These are phyloP conservation scores for Ogataea nakhonphanomensis DNA, from an alignment of 805 yeast genomes.

Conservation along the genomic window DNA sequence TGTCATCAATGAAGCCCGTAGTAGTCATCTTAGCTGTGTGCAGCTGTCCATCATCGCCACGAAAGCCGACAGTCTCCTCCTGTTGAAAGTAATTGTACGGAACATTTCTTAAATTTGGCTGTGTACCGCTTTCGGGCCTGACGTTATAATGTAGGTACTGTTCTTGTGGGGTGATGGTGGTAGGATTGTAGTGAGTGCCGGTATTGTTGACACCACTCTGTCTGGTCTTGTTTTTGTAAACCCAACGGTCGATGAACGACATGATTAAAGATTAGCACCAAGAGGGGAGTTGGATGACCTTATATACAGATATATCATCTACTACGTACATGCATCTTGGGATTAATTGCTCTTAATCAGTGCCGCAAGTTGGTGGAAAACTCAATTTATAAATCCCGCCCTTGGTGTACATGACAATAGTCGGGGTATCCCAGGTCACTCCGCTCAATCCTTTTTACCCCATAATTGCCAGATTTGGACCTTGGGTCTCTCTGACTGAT, in stretches of 20 bases:
- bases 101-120: constrained; percentile 31
- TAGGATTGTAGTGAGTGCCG: constrained; percentile 24
- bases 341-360: constrained; percentile 1
- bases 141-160: constrained; percentile 9
- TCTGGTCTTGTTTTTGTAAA: constrained; percentile 22
- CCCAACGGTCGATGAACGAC: constrained; percentile 37
- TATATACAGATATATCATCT: constrained; percentile 1
- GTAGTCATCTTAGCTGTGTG: neutral
- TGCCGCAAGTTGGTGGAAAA: constrained; percentile 8
- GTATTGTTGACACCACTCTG: constrained; percentile 24
- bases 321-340: constrained; percentile 4
- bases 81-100: constrained; percentile 27
- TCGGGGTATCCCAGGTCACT: neutral
- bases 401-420: no score
- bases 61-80: constrained; percentile 5
- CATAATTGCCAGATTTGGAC: constrained; percentile 11
- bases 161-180: constrained; percentile 13
- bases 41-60: constrained; percentile 1
- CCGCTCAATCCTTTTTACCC: constrained; percentile 7
- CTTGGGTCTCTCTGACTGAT: constrained; percentile 7
- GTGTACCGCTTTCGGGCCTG: constrained; percentile 11
- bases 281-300: neutral
- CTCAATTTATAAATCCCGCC: neutral
- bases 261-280: constrained; percentile 10
- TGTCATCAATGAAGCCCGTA: constrained; percentile 3